Percentiles rank a stretch among this genome's conserved stretches.
Evolutionary conservation across 129 eudicot species (phyloP).

Genomic region (Flaveria ramosissima): DNA sequence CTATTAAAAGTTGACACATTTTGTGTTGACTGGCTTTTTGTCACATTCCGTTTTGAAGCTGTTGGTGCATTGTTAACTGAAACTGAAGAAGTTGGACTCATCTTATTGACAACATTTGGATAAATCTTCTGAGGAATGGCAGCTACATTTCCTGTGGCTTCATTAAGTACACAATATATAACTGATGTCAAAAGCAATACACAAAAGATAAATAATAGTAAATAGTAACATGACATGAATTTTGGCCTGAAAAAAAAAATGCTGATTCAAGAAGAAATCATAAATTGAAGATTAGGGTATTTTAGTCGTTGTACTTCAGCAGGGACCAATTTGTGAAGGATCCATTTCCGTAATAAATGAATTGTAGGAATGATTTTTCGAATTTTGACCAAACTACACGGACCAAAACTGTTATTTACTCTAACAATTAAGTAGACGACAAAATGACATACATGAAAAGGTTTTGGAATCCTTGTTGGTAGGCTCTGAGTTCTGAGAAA

Average conservation of each 20-base stretch:
- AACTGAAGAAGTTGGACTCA: slow-evolving; percentile 43
- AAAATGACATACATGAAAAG: slow-evolving; percentile 54
- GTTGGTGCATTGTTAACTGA: slow-evolving; percentile 46
- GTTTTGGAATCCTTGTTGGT: slow-evolving; percentile 62
- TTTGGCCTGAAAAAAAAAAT: background rate
- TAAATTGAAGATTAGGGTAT: background rate
- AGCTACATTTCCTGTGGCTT: slow-evolving; percentile 66
- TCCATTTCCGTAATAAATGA: background rate
- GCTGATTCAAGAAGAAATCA: background rate
- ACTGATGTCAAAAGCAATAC: background rate
- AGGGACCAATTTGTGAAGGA: background rate
- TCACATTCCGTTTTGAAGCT: slow-evolving; percentile 50
- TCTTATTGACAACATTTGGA: slow-evolving; percentile 51
- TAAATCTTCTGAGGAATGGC: slow-evolving; percentile 64
- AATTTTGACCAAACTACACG: background rate
- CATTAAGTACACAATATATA: slow-evolving; percentile 34
- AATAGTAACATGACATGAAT: background rate
- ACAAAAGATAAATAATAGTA: background rate
- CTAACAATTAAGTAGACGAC: background rate
- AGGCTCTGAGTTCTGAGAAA: slow-evolving; percentile 58
- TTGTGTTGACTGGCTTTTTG: slow-evolving; percentile 55
- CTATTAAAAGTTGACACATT: slow-evolving; percentile 53
- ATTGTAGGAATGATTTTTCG: background rate
- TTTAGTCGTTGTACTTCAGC: background rate
- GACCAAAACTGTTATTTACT: background rate